Conservation (phyloP, 139 green algal genomes). For the Closterium sp. region DNA sequence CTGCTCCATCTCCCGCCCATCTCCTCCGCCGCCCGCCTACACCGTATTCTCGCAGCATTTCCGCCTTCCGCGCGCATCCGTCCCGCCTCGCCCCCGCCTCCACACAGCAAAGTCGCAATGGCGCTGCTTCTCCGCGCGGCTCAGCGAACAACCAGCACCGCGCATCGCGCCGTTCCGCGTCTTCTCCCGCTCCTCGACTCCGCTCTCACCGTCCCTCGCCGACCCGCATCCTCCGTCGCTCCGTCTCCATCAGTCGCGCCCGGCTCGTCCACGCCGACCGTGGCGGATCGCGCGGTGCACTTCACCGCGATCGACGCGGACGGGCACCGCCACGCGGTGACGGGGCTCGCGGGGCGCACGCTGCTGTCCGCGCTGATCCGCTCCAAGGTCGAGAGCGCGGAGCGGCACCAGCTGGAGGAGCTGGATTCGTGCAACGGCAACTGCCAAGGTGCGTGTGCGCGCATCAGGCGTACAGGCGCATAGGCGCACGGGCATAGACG, state of each 20-base stretch:
- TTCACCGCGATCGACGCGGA: slow-evolving; percentile 19
- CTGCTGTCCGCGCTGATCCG: slow-evolving; percentile 18
- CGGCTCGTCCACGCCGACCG: not conserved
- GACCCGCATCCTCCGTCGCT: not conserved
- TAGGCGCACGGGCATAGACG: too few relatives aligned
- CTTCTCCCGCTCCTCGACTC: not conserved
- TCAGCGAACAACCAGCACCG: not conserved
- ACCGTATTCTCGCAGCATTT: not conserved
- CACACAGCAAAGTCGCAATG: not conserved
- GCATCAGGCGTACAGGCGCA: not conserved
- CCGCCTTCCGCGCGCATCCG: too few relatives aligned
- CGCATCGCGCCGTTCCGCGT: not conserved
- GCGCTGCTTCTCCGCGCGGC: not conserved
- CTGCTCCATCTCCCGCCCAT: not conserved
- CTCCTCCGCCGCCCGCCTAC: not conserved
- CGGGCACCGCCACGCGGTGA: slow-evolving; percentile 6
- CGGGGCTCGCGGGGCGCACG: slow-evolving; percentile 5
- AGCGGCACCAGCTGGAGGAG: slow-evolving; percentile 7
- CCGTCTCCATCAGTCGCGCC: not conserved
- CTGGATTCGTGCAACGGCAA: slow-evolving; percentile 24
- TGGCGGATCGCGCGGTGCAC: not conserved
- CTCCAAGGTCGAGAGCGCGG: not conserved
- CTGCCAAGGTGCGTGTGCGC: slow-evolving; percentile 16
- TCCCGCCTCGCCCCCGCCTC: not conserved
- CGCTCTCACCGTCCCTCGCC: not conserved